Base-by-base conservation (phyloP, 75 land plant genomes). In the Pinus tabuliformis region DNA sequence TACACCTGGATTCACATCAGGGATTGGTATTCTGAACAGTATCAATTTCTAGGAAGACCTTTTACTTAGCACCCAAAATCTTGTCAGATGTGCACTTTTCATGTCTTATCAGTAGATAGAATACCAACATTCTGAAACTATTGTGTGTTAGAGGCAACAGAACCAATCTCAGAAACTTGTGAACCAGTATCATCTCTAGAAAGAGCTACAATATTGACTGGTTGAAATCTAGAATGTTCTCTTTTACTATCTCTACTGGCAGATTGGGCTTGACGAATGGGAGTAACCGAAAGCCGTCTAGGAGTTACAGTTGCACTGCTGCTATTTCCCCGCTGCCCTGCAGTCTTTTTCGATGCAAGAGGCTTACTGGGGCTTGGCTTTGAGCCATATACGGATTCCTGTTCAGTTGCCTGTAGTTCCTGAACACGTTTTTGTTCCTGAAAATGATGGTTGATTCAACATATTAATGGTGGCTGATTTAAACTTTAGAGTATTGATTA, bases 361-460 rank as follows among this genome's bases (percentile, higher is more conserved):
- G 76, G 65, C 66, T 79, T 81, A 68, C 58, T 16, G 5, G 87
- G 87, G 58, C 87, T 81, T 8, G 93, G 93, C 72, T 58, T 85
- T 30, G 85, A 49, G 16, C 93, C 93, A 76, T 76, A 91, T 0
- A 86, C 14, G 0, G 77, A 80, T 74, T 91, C 93, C 73, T 88
- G 83, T 60, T 88, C 91, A 30, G 85, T 76, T 16, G 80, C 79
- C 17, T 82, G 72, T 45, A 88, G 91, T 62, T 91, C 93, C 78
- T 91, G 93, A 58, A 86, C 54, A 58, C 75, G 60, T 73, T 86
- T 91, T 62, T 91, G 91, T 62, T 91, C 93, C 93, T 91, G 83
- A 58, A 58, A 58, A 58, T 4, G 33, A 33, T 33, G 33, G 33
- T 2, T 33, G 33, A 33, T 33, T 33, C 33, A 33, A 1, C 33